Base-by-base conservation (phyloP, 2,329 filamentous ascomycete species). In the Alternaria panax region DNA sequence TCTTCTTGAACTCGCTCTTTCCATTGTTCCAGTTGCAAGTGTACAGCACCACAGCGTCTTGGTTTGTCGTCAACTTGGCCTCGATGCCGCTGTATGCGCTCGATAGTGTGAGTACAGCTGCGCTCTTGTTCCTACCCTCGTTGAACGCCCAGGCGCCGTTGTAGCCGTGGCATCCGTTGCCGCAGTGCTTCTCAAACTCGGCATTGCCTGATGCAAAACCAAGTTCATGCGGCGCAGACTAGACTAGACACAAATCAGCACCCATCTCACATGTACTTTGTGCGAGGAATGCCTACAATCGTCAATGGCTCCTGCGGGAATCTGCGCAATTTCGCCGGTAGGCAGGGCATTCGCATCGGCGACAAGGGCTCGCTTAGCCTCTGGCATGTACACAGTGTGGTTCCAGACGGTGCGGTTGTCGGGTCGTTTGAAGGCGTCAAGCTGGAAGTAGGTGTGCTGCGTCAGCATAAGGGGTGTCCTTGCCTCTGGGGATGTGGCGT, bases 1-100 rank as follows among this genome's bases (percentile, higher is more conserved):
- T 74, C 58, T 60, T 69, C 71, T 75, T 75, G 67, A 74, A 72
- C 63, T 72, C 68, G n/a, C 67, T 65, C 67, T 74, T 75, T 3
- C 74, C 74, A 54, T 75, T 72, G 52, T 72, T 75, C 74, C 74
- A 76, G 54, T 75, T 75, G 69, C 74, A 76, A 2, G 72, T 75
- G 50, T 76, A 76, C 45, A 76, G 42, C 5, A 76, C 72, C 46
- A 76, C 68, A 6, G 66, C 74, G 20, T 74, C 73, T 60, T 76
- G 74, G 54, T 76, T 63, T 4, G 74, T 75, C 41, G 62, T 66
- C 36, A 76, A 51, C 34, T 74, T 71, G 6, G 73, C 74, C 63
- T 70, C 69, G 65, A 76, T 75, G 24, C 74, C 74, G 54, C 66
- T 75, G 63, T 66, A 75, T 25, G 43, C 62, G 54, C 74, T 76